These are phyloP conservation scores for Paramecium tetraurelia DNA, from an alignment of 73 alveolate genomes.

Conservation along the genomic window DNA sequence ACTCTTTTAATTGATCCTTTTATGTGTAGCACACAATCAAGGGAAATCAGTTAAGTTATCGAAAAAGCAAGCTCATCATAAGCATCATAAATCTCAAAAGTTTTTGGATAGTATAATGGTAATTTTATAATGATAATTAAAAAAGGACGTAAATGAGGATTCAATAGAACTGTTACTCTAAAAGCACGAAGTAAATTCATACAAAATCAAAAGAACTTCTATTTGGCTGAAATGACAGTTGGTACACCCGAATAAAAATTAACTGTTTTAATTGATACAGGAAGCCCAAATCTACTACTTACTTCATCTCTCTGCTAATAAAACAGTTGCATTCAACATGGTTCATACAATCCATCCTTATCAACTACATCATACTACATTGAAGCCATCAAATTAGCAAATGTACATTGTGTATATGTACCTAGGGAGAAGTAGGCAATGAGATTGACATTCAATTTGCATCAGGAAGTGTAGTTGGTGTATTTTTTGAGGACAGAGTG, in stretches of 20 bases:
- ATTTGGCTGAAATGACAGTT: slow-evolving; percentile 30
- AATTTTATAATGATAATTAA: neutral
- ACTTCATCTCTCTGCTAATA: neutral
- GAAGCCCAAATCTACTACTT: neutral
- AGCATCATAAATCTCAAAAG: neutral
- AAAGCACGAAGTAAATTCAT: slow-evolving; percentile 10
- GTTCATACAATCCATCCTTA: slow-evolving; percentile 11
- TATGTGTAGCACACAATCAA: neutral
- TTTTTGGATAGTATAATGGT: slow-evolving; percentile 7
- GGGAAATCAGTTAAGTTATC: slow-evolving; percentile 27
- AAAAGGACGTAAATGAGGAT: slow-evolving; percentile 34
- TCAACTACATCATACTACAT: neutral
- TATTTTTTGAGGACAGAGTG: neutral
- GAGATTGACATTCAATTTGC: slow-evolving; percentile 44
- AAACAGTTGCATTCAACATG: slow-evolving; percentile 21
- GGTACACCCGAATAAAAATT: slow-evolving; percentile 18
- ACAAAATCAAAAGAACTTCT: neutral
- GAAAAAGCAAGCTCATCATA: slow-evolving; percentile 28
- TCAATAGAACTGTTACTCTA: neutral
- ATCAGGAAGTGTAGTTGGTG: slow-evolving; percentile 34
- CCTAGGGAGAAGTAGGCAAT: slow-evolving; percentile 27
- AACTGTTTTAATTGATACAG: slow-evolving; percentile 16
- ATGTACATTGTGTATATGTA: neutral
- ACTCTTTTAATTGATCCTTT: neutral
- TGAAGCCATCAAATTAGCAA: slow-evolving; percentile 28